Evolutionary conservation across 2,329 filamentous ascomycete genomes (phyloP), one percentile per base, ranked within the genome.

Genomic region (Mycosphaerelloides madeirae): DNA sequence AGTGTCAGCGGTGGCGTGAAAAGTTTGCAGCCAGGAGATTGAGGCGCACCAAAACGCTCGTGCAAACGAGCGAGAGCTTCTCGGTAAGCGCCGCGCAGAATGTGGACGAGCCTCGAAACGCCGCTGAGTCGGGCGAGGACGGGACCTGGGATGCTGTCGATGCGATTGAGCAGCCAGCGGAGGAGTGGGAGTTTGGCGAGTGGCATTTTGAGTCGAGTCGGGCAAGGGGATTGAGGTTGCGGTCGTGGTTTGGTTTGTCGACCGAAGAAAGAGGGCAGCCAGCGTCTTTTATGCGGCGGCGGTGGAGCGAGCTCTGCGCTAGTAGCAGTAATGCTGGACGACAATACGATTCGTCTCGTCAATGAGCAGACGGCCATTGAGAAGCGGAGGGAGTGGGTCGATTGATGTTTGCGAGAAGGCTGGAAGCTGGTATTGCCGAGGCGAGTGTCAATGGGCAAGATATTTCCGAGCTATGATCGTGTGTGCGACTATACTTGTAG

Each of bases 91-190:
- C 50, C 50, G n/a, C 38, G 33, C n/a, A 46, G 18, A 11, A 53
- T 31, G 31, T 57, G 53, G 41, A 35, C 48, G 2, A 44, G 13
- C 42, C 53, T 52, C 54, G 54, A 57, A 0, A 56, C 29, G 13
- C 37, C 29, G 7, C 54, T 50, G 16, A 55, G 29, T 29, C 53
- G 55, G 13, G 57, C 57, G 16, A 57, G 29, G 15, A 49, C 19
- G 6, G 52, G 45, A 16, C 54, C 55, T 29, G 52, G 49, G 6
- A 56, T 46, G 14, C 45, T 29, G 28, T 31, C 40, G 39, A n/a
- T n/a, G n/a, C n/a, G n/a, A n/a, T n/a, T 5, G 9, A 25, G 22
- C 22, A 25, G 22, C 22, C 22, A 41, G 36, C 31, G 13, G 22
- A 29, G 16, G 36, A 20, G 28, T 18, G 15, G 20, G 31, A 6